These are phyloP conservation scores for Thraustochytrium sp. DNA, from an alignment of 352 stramenopile genomes.

Conservation along the genomic window DNA sequence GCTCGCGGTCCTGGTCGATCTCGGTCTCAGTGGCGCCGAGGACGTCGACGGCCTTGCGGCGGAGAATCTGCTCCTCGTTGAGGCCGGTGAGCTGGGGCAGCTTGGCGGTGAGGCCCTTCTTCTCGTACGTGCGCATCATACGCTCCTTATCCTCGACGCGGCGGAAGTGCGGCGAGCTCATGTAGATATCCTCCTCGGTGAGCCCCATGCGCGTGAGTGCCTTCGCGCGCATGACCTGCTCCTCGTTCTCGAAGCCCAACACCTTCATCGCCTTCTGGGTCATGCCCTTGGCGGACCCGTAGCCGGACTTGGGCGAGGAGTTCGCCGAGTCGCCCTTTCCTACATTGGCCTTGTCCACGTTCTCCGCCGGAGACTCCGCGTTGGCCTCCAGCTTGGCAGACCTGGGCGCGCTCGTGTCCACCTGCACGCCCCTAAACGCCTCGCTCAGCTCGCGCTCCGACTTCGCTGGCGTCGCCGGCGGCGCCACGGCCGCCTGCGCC, in stretches of 20 bases:
- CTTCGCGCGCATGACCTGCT: slow-evolving; percentile 23
- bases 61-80: slow-evolving; percentile 35
- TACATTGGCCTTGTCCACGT: neutral
- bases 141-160: neutral
- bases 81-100: slow-evolving; percentile 23
- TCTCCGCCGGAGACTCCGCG: neutral
- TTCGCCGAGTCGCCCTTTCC: neutral
- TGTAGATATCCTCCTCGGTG: slow-evolving; percentile 32
- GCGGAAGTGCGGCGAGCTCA: neutral
- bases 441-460: no score
- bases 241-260: slow-evolving; percentile 11
- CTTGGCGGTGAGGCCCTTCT: slow-evolving; percentile 11
- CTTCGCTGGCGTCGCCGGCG: no score
- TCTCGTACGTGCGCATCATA: neutral
- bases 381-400: neutral
- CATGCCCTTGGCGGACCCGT: slow-evolving; percentile 9
- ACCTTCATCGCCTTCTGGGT: slow-evolving; percentile 28
- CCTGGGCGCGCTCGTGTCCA: no score
- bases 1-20: slow-evolving; percentile 3
- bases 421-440: no score
- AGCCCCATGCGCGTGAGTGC: slow-evolving; percentile 1
- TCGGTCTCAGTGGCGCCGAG: slow-evolving; percentile 27
- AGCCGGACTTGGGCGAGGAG: neutral
- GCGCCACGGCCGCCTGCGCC: no score
- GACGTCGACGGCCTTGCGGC: slow-evolving; percentile 30